phyloP scores from a whole-genome alignment of 441 rosid genomes.

The Gossypium laxum region DNA sequence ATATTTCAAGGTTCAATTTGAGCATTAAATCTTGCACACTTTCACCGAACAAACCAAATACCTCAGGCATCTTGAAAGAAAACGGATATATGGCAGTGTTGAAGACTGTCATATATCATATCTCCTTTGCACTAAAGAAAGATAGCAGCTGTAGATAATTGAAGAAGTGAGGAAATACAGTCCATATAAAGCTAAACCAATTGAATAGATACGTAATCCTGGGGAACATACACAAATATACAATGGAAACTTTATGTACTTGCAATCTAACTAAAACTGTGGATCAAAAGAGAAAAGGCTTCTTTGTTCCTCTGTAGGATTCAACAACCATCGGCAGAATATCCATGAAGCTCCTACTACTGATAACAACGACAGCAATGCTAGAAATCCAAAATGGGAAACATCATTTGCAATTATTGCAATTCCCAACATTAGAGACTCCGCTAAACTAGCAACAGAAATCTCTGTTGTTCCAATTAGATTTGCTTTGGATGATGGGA shows the following conservation, averaged over 20 bases:
- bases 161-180: not conserved
- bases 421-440: constrained; percentile 76
- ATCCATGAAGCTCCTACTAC: constrained; percentile 74
- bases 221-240: not conserved
- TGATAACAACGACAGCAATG: constrained; percentile 58
- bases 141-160: not conserved
- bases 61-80: constrained; percentile 1
- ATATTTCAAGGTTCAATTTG: no score
- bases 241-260: not conserved
- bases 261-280: constrained; percentile 18
- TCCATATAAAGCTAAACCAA: not conserved
- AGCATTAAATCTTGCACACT: no score
- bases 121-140: not conserved
- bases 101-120: not conserved
- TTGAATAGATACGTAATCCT: not conserved
- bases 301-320: constrained; percentile 81
- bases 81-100: not conserved
- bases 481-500: constrained; percentile 79
- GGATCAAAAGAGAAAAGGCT: constrained; percentile 51
- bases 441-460: constrained; percentile 82
- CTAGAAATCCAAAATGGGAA: constrained; percentile 69
- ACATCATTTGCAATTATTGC: constrained; percentile 72
- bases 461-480: constrained; percentile 83
- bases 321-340: constrained; percentile 69
- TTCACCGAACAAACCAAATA: not conserved